Evolutionary conservation across 1,284 basidiomycete species (phyloP).

Genomic region (Chalciporus sp.): DNA sequence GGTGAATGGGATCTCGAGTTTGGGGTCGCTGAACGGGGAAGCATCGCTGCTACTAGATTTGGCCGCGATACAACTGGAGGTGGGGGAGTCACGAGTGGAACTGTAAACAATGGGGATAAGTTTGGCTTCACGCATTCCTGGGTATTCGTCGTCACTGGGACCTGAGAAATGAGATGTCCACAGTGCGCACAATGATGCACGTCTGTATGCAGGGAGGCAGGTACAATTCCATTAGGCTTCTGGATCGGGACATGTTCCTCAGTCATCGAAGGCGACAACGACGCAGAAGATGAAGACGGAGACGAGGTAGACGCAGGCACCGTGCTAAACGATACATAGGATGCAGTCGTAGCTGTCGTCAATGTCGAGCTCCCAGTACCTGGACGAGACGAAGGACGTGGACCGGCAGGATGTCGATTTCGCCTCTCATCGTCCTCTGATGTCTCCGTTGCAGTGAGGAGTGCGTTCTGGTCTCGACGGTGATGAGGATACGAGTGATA

Average conservation of each 20-base stretch:
- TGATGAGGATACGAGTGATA: neutral
- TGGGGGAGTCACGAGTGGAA: conserved; percentile 31
- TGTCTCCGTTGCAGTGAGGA: neutral
- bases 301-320: conserved; percentile 21
- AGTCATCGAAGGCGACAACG: conserved; percentile 10
- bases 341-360: conserved; percentile 23
- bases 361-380: conserved; percentile 24
- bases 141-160: neutral
- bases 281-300: conserved; percentile 5
- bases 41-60: neutral
- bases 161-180: conserved; percentile 16
- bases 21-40: neutral
- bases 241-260: conserved; percentile 1
- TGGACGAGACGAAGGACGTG: conserved; percentile 15
- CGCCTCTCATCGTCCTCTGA: conserved; percentile 15
- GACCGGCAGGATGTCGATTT: neutral
- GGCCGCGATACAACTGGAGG: neutral
- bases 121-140: neutral
- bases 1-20: neutral
- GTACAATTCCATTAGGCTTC: neutral
- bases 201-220: neutral
- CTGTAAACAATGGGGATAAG: conserved; percentile 34
- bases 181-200: conserved; percentile 16
- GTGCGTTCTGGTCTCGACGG: neutral
- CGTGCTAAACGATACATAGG: conserved; percentile 28